phyloP scores from a whole-genome alignment of 257 asterid genomes.

The Cordia subcordata region DNA sequence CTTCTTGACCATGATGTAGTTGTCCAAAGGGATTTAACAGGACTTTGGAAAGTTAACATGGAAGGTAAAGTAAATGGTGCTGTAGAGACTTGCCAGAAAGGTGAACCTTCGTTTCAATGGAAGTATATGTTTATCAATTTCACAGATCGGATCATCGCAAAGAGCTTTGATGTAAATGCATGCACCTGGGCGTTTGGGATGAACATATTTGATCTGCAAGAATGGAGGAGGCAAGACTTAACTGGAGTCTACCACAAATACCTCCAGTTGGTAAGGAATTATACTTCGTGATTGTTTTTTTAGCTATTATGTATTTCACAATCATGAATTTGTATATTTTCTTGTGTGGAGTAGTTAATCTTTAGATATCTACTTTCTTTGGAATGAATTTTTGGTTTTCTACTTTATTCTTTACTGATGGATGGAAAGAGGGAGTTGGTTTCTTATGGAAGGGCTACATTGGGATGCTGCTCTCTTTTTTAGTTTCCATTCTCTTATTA shows the following conservation, averaged over 20 bases:
- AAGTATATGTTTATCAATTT: conserved; percentile 75
- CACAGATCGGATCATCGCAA: conserved; percentile 54
- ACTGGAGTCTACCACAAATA: conserved; percentile 59
- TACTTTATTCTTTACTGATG: too few relatives aligned
- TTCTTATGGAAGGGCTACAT: too few relatives aligned
- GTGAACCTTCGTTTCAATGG: conserved; percentile 61
- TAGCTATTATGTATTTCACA: conserved; percentile 3
- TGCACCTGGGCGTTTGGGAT: conserved; percentile 99
- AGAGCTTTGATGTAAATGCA: conserved; percentile 40
- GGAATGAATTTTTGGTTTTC: too few relatives aligned
- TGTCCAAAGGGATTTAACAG: conserved; percentile 73
- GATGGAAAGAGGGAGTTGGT: too few relatives aligned
- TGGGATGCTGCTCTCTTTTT: neutral
- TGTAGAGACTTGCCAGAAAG: conserved; percentile 69
- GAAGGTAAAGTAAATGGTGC: conserved; percentile 87
- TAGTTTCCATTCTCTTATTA: neutral
- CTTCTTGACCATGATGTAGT: conserved; percentile 97
- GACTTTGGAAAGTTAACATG: conserved; percentile 67
- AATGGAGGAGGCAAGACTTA: conserved; percentile 67
- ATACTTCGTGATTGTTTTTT: neutral
- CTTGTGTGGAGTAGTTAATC: neutral
- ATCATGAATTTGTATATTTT: neutral
- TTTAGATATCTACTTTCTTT: too few relatives aligned
- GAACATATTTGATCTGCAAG: conserved; percentile 78
- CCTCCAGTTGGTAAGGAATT: conserved; percentile 55